These are phyloP conservation scores for Jaltomata sinuosa DNA, from an alignment of 257 asterid species.

Conservation along the genomic window DNA sequence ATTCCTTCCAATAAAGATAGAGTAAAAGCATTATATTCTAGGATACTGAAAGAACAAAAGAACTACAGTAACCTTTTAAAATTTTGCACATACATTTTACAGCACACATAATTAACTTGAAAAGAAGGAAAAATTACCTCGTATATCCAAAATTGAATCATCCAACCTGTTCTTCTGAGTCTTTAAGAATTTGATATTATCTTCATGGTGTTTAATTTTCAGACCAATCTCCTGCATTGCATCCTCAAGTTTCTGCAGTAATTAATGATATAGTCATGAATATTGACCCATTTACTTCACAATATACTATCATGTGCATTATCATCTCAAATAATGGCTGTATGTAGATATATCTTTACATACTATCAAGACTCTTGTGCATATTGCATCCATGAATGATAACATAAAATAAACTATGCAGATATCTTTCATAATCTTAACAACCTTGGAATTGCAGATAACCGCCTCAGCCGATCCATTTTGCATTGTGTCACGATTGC, in stretches of 20 bases:
- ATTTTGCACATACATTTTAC: neutral
- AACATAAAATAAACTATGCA: neutral
- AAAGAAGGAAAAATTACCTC: conserved; percentile 30
- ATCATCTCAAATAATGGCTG: neutral
- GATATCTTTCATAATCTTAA: neutral
- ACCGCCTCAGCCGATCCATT: conserved; percentile 21
- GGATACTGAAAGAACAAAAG: neutral
- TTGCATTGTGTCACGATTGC: conserved; percentile 13
- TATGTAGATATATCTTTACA: neutral
- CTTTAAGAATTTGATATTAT: conserved; percentile 39
- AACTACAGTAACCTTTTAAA: neutral
- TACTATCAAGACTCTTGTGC: neutral
- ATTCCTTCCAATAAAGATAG: neutral
- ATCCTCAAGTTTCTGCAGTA: conserved; percentile 59
- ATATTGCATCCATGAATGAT: neutral
- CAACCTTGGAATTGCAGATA: conserved; percentile 37
- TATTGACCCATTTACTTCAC: neutral
- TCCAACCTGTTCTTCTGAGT: conserved; percentile 33
- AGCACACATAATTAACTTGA: neutral
- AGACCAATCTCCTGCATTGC: conserved; percentile 45
- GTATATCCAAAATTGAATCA: conserved; percentile 48
- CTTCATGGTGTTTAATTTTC: conserved; percentile 61
- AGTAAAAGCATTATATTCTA: no score
- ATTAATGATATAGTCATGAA: neutral
- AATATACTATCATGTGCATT: neutral